Evolutionary conservation across 148 eudicot genomes (phyloP), one percentile per base, ranked within the genome.

Genomic region (Silene uniflora): DNA sequence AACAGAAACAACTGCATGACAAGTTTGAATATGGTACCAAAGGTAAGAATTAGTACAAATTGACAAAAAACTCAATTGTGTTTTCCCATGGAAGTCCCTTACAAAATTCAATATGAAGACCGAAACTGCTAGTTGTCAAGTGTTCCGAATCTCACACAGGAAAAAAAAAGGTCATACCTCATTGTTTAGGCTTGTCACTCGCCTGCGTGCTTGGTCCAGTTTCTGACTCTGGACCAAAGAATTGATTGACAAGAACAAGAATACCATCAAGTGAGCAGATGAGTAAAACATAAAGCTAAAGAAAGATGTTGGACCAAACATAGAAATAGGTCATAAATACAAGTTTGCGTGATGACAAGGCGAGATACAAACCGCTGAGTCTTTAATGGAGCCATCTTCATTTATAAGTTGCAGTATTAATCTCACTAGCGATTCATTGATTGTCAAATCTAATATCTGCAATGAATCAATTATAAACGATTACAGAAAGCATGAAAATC

Each of bases 341-440:
- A 25, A 63, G 7, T 25, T 3, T 10, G 66, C 35, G 11, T 24
- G 35, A 11, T 62, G 35, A 62, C 18, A 23, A 62, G 18, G 67
- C 29, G 18, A 25, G 67, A 23, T 62, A 85, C 95, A 69, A 74
- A 94, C 98, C 69, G 97, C 95, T 60, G 98, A 88, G 80, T 94
- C 97, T 83, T 87, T 94, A 49, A 94, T 86, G 19, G 83, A 80
- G 67, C 98, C 98, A 85, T 94, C 93, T 78, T 91, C 95, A 83
- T 94, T 86, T 47, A 94, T 56, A 70, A 94, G 84, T 77, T 89
- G 89, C 61, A 80, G 77, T 71, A 94, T 83, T 66, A 88, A 82
- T 83, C 85, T 90, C 6, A 83, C 78, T 65, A 94, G 81, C 35
- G 91, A 79, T 65, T 83, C 81, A 72, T 73, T 89, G 23, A 82